Evolutionary conservation across 352 stramenopile genomes (phyloP).

Genomic region (Globisporangium barbulae): DNA sequence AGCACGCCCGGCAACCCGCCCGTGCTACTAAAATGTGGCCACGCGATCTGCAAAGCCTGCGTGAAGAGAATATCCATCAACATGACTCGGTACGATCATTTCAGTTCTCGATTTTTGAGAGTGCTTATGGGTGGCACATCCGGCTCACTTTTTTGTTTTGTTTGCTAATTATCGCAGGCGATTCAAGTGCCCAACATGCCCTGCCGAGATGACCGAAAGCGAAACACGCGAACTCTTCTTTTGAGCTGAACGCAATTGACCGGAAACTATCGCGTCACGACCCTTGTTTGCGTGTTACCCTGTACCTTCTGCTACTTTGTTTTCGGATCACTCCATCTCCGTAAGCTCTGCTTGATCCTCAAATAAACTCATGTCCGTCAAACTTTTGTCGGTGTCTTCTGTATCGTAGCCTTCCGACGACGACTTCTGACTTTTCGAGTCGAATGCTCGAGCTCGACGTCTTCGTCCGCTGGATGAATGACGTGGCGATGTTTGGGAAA

Average conservation of each 20-base stretch:
- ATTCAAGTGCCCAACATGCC: conserved; percentile 89
- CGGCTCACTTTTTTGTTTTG: conserved; percentile 5
- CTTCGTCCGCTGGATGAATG: background rate
- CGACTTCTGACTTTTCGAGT: background rate
- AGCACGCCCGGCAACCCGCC: conserved; percentile 80
- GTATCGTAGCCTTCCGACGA: conserved; percentile 7
- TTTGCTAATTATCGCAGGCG: conserved; percentile 24
- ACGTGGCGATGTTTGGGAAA: background rate
- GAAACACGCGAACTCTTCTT: conserved; percentile 78
- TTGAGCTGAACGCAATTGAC: conserved; percentile 19
- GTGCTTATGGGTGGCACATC: background rate
- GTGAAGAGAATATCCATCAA: conserved; percentile 81
- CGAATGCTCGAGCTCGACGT: background rate
- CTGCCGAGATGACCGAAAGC: conserved; percentile 73
- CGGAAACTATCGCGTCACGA: background rate
- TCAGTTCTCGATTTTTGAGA: background rate
- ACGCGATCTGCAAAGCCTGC: conserved; percentile 81
- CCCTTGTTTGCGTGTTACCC: background rate
- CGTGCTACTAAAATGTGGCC: conserved; percentile 84
- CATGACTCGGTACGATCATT: conserved; percentile 53
- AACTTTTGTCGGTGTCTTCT: conserved; percentile 17
- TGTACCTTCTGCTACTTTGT: conserved; percentile 2
- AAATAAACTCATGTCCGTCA: conserved; percentile 18
- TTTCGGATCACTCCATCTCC: conserved; percentile 5
- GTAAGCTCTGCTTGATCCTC: conserved; percentile 9